Evolutionary conservation across 2,329 filamentous ascomycete genomes (phyloP), one percentile per base, ranked within the genome.

Genomic region (Ustulina deusta): DNA sequence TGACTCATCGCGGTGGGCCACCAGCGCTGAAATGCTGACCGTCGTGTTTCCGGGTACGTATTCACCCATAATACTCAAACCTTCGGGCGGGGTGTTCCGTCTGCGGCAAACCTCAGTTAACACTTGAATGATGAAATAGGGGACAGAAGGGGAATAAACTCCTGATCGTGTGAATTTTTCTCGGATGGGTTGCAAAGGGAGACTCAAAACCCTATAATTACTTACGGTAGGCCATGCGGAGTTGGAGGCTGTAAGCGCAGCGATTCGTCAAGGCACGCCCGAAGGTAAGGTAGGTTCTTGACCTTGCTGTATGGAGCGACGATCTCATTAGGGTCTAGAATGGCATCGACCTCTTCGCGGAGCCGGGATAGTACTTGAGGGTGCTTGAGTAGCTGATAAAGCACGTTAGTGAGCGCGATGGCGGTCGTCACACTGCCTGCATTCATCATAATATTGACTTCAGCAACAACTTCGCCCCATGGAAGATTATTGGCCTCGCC

Each of bases 391-490:
- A 62, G 38, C 49, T 55, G 36, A 55, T 62, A 62, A n/a, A 62
- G 59, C 27, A 46, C 38, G 20, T 62, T 62, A 7, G 59, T 62
- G n/a, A 62, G 6, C 2, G 59, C 59, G 27, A 62, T 62, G 9
- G 59, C 59, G 3, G 59, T 62, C 2, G 59, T 62, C 27, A 62
- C 59, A 20, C 59, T 62, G 10, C 59, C 59, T 11, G 59, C 59
- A 20, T 62, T 62, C 59, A 62, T 62, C 59, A 62, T 62, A 10
- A 62, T 62, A 5, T 62, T 62, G 29, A 62, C 29, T 34, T 62
- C 59, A 7, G 59, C 59, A 9, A 54, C 48, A 27, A 62, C 59
- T 7, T 62, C 59, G 3, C 59, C 59, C 59, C 59, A 62, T 13
- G 27, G 27, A 2, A 62, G 29, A 20, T 55, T 55, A 49, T 62